Percentiles rank a stretch among this genome's conserved stretches.
Evolutionary conservation across 83 land plant genomes (phyloP).

Genomic region (Diphasiastrum complanatum): DNA sequence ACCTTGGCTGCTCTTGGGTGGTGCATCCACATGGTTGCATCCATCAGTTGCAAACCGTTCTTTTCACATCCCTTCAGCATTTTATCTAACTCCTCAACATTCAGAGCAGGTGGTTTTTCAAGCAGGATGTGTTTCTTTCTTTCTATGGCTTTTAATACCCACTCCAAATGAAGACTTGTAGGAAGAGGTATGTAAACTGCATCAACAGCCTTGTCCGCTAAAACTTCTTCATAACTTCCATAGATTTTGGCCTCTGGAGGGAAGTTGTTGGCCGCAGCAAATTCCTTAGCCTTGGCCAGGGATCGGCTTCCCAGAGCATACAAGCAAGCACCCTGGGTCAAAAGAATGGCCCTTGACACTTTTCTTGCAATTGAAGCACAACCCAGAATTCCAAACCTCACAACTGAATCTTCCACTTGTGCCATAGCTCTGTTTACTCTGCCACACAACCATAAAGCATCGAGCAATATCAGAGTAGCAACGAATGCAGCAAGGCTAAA

Average conservation of each 20-base stretch:
- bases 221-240: conserved; percentile 59
- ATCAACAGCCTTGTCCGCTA: conserved; percentile 61
- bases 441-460: too few species aligned
- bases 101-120: conserved; percentile 72
- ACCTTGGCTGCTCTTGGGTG: conserved; percentile 62
- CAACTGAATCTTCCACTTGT: too few species aligned
- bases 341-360: conserved; percentile 48
- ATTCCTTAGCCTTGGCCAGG: conserved; percentile 45
- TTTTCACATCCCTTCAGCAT: conserved; percentile 45
- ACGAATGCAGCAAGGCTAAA: too few species aligned
- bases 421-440: too few species aligned
- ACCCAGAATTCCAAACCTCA: conserved; percentile 61
- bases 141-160: conserved; percentile 58
- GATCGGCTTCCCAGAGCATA: conserved; percentile 66
- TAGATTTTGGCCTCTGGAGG: conserved; percentile 31
- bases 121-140: conserved; percentile 66
- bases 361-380: conserved; percentile 72
- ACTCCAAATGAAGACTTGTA: conserved; percentile 54
- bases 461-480: too few species aligned
- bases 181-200: conserved; percentile 86
- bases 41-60: conserved; percentile 71
- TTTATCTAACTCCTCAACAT: conserved; percentile 46
- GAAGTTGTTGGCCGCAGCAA: conserved; percentile 43
- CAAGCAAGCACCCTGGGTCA: conserved; percentile 46
- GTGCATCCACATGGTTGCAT: conserved; percentile 89